These are phyloP conservation scores for Heterococcus sp. DNA, from an alignment of 108 stramenopile genomes.

Conservation along the genomic window DNA sequence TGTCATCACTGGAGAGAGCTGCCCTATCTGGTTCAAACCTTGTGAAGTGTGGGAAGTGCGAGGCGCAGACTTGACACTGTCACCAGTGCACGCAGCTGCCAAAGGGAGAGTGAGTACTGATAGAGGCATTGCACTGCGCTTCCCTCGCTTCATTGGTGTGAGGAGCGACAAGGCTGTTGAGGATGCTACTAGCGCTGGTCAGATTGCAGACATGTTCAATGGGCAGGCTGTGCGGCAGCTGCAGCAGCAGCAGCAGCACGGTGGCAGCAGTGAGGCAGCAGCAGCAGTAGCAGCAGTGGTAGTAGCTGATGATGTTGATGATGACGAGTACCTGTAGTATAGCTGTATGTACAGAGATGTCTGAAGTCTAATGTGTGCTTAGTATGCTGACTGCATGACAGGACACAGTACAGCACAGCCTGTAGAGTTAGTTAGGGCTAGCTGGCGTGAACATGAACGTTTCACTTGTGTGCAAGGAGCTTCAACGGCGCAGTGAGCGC, in stretches of 20 bases:
- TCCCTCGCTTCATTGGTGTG: not conserved
- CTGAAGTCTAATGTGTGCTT: no score
- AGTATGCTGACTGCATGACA: no score
- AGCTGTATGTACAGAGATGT: no score
- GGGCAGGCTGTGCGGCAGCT: constrained; percentile 1
- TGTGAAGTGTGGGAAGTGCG: constrained; percentile 8
- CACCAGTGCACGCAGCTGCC: not conserved
- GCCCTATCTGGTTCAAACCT: constrained; percentile 11
- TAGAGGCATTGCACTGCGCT: not conserved
- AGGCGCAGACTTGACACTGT: constrained; percentile 3
- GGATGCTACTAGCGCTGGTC: constrained; percentile 1
- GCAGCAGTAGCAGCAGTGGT: no score
- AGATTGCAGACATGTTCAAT: constrained; percentile 12
- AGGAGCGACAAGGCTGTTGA: constrained; percentile 3
- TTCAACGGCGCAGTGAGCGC: no score
- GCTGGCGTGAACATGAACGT: no score
- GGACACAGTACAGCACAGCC: no score
- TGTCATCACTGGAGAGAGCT: constrained; percentile 10
- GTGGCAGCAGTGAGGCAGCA: not conserved
- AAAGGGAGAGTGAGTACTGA: not conserved
- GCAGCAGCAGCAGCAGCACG: not conserved
- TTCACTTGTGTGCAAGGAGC: no score
- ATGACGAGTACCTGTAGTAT: no score
- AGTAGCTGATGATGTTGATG: no score
- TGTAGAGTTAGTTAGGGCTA: no score